phyloP scores from a whole-genome alignment of 257 asterid genomes.

The Gentiana dahurica region DNA sequence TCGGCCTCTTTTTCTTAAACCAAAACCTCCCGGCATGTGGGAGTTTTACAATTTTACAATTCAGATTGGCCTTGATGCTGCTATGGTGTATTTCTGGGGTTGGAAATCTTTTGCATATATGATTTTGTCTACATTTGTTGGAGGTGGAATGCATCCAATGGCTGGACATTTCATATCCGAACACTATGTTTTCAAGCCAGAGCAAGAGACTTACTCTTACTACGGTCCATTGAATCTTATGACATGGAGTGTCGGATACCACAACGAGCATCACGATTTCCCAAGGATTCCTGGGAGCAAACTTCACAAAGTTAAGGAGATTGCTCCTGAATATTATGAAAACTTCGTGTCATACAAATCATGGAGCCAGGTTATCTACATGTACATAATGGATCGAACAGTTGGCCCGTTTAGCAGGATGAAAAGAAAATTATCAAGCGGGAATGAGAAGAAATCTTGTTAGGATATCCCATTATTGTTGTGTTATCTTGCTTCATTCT shows the following conservation, averaged over 20 bases:
- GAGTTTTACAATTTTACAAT: conserved; percentile 53
- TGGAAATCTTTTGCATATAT: conserved; percentile 73
- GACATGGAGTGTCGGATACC: conserved; percentile 93
- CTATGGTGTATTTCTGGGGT: conserved; percentile 58
- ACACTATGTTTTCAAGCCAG: conserved; percentile 64
- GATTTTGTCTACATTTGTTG: conserved; percentile 80
- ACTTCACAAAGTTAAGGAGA: conserved; percentile 87
- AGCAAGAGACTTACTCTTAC: conserved; percentile 85
- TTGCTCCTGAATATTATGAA: conserved; percentile 77
- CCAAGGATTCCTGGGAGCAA: conserved; percentile 87
- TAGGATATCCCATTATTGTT: conserved; percentile 11
- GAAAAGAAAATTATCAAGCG: conserved; percentile 55
- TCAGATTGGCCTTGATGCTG: conserved; percentile 63
- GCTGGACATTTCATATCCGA: conserved; percentile 95
- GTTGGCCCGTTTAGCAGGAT: conserved; percentile 88
- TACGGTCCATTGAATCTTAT: conserved; percentile 80
- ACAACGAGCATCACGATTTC: conserved; percentile 95
- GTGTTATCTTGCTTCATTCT: not conserved
- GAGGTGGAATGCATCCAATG: conserved; percentile 98
- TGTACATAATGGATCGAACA: conserved; percentile 63
- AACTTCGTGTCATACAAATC: conserved; percentile 53
- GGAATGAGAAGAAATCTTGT: conserved; percentile 34
- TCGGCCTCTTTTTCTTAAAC: conserved; percentile 78
- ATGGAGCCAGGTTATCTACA: conserved; percentile 87
- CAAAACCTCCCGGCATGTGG: conserved; percentile 95